phyloP scores from a whole-genome alignment of 257 asterid species.

The Knoxia roxburghii region DNA sequence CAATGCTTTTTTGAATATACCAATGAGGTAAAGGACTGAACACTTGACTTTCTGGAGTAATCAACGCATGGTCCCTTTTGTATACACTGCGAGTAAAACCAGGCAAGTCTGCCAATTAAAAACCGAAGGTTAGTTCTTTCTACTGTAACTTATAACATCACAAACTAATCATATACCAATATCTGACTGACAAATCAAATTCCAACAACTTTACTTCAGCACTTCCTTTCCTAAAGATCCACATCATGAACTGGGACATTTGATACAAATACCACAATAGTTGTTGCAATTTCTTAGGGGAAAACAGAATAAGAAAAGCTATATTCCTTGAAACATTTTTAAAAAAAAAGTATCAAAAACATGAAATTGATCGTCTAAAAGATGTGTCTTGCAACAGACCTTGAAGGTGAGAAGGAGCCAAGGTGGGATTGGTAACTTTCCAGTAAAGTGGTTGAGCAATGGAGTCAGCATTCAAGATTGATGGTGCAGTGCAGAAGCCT shows the following conservation, averaged over 20 bases:
- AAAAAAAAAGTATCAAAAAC: background rate
- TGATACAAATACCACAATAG: no score
- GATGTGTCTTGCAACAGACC: slow-evolving; percentile 26
- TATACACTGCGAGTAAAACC: slow-evolving; percentile 93
- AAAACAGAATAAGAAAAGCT: no score
- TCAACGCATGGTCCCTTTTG: slow-evolving; percentile 77
- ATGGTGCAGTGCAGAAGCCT: slow-evolving; percentile 75
- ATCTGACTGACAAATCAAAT: background rate
- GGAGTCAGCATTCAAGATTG: slow-evolving; percentile 38
- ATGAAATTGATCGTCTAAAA: no score
- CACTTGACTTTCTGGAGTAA: slow-evolving; percentile 97
- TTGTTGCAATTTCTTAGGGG: no score
- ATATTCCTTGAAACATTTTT: background rate
- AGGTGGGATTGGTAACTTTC: slow-evolving; percentile 86
- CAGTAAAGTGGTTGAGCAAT: slow-evolving; percentile 58
- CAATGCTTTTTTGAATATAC: slow-evolving; percentile 29
- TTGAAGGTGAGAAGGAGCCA: slow-evolving; percentile 83
- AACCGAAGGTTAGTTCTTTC: slow-evolving; percentile 17
- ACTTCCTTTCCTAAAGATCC: background rate
- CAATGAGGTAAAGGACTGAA: slow-evolving; percentile 84
- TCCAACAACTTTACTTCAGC: background rate
- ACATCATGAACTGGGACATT: no score
- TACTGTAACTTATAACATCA: background rate
- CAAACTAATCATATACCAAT: background rate
- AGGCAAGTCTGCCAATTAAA: slow-evolving; percentile 61